These are phyloP conservation scores for Hanseniaspora osmophila DNA, from an alignment of 805 yeast species.

Conservation along the genomic window DNA sequence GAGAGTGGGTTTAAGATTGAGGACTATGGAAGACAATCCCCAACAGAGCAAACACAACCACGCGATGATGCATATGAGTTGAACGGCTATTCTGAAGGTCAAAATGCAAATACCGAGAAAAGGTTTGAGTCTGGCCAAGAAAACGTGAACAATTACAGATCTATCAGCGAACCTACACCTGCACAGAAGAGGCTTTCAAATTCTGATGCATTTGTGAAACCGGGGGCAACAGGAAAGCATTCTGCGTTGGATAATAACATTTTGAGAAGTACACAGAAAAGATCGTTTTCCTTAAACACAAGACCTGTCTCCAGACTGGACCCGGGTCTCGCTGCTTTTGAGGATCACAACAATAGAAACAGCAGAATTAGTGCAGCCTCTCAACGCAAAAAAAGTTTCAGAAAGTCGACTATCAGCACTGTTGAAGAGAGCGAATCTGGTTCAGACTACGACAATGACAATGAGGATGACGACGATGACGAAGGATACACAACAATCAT, in stretches of 20 bases:
- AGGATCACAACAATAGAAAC: conserved; percentile 5
- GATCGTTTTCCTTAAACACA: conserved; percentile 26
- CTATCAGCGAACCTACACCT: conserved; percentile 25
- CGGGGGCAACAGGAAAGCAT: conserved; percentile 8
- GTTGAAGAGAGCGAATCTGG: conserved; percentile 7
- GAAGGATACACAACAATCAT: conserved; percentile 10
- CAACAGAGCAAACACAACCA: no score
- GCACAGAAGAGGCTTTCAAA: not conserved
- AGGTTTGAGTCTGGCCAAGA: no score
- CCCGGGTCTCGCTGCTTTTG: conserved; percentile 25
- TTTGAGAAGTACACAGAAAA: conserved; percentile 19
- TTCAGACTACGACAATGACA: not conserved
- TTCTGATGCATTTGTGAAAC: not conserved
- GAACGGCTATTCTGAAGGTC: no score
- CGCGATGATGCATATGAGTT: no score
- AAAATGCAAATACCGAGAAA: no score
- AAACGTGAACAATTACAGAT: conserved; percentile 18
- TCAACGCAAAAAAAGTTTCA: not conserved
- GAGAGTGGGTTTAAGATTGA: not conserved
- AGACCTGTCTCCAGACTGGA: conserved; percentile 32
- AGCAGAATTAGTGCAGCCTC: not conserved
- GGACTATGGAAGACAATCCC: not conserved
- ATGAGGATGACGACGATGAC: conserved; percentile 12
- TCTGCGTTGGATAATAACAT: conserved; percentile 15
- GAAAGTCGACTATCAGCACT: conserved; percentile 4